A percentile compares a stretch with the other conserved stretches of the same genome.
Conservation (phyloP, 306 rosid species). For the Casuarina glauca region DNA sequence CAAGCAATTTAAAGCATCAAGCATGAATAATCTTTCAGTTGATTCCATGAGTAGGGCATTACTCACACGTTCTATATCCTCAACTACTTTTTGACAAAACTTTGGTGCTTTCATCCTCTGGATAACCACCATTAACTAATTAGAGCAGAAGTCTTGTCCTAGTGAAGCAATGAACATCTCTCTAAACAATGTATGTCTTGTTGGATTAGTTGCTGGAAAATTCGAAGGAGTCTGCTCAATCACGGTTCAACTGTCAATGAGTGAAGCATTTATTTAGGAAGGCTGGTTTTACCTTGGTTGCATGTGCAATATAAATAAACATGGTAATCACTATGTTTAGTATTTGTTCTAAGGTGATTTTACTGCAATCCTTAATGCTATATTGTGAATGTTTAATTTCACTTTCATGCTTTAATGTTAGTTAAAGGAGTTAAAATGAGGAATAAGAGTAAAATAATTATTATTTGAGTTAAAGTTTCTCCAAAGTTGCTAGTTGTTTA, state of each 20-base stretch:
- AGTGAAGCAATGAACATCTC: too few species aligned
- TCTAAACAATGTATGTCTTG: not conserved
- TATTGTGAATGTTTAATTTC: not conserved
- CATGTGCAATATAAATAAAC: not conserved
- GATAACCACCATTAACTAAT: slow-evolving; percentile 10
- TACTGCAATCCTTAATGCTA: not conserved
- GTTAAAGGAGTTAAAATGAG: too few species aligned
- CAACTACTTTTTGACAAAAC: slow-evolving; percentile 22
- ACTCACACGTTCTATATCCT: slow-evolving; percentile 4
- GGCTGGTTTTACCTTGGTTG: not conserved
- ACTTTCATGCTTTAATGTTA: too few species aligned
- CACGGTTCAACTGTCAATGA: too few species aligned
- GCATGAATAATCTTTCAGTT: slow-evolving; percentile 73
- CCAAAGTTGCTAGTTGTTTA: too few species aligned
- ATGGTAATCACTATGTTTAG: not conserved
- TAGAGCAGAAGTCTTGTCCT: not conserved
- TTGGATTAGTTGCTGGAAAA: too few species aligned
- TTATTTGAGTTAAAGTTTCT: too few species aligned
- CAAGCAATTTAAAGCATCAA: slow-evolving; percentile 36
- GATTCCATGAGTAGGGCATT: slow-evolving; percentile 77
- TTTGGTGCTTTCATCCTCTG: slow-evolving; percentile 23
- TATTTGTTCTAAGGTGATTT: not conserved
- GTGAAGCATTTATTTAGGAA: too few species aligned
- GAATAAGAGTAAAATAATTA: too few species aligned
- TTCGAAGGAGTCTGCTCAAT: too few species aligned